Base-by-base conservation (phyloP, 345 rosid species). In the thale cress (Arabidopsis thaliana) region DNA sequence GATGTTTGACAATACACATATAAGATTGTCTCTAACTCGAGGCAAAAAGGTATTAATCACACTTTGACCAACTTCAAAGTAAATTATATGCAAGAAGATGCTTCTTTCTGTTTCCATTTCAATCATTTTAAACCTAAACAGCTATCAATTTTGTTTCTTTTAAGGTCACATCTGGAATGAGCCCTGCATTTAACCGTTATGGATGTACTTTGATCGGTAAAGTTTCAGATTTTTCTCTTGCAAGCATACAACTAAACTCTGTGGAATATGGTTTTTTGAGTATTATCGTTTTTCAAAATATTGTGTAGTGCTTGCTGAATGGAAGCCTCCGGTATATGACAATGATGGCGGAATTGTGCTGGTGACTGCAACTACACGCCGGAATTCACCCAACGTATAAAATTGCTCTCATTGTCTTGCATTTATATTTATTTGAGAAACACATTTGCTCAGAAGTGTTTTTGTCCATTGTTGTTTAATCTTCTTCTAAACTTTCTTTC, bases 311-410 rank as follows among this genome's bases (percentile, higher is more conserved):
- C 96, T 93, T 71, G 82, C 97, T 1, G 98, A 93, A 69, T 91
- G 97, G 98, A 93, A 93, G 81, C 96, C 96, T 59, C 93, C 97
- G 11, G 94, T 93, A 4, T 93, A 93, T 82, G 97, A 93, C 71
- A 93, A 93, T 41, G 81, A 78, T 34, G 84, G 85, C 28, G 98
- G 98, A 34, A 85, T 93, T 65, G 82, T 79, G 59, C 82, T 93
- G 51, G 97, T 89, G 66, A 85, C 97, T 57, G 97, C 98, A 80
- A 85, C 96, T n/a, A 93, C 98, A 42, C 86, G 98, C 60, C 94
- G 97, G 49, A 93, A 93, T 83, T 93, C 96, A 3, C 98, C 98
- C 48, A 88, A 88, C 16, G 97, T 91, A 85, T 77, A 81, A 67
- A 59, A 40, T 33, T 49, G 22, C 22, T 45, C 30, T 5, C 49